Evolutionary conservation across 805 yeast species (phyloP).

Genomic region (Metschnikowia dekortorum): DNA sequence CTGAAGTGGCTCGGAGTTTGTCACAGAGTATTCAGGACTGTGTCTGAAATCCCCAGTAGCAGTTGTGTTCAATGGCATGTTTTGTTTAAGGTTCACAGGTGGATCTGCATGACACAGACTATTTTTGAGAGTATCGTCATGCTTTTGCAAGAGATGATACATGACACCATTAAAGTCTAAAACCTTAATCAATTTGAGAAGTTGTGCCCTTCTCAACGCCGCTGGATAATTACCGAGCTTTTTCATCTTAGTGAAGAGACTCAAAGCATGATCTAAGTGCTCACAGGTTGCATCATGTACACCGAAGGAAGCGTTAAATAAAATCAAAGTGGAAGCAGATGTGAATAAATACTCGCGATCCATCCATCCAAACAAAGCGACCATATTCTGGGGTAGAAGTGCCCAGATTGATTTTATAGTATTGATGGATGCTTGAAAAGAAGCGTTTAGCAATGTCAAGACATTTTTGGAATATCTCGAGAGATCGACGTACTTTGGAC

Average conservation of each 20-base stretch:
- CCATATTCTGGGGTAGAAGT: constrained; percentile 69
- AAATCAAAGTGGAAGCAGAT: constrained; percentile 65
- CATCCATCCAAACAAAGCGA: constrained; percentile 85
- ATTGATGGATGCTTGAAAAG: constrained; percentile 76
- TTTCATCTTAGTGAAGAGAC: constrained; percentile 69
- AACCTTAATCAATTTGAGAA: constrained; percentile 58
- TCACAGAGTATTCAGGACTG: constrained; percentile 9
- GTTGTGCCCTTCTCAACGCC: constrained; percentile 65
- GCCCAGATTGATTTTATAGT: constrained; percentile 73
- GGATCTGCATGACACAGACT: constrained; percentile 1
- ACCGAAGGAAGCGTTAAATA: constrained; percentile 78
- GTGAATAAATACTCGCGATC: constrained; percentile 79
- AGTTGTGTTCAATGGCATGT: constrained; percentile 1
- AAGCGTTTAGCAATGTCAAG: constrained; percentile 65
- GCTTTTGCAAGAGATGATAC: constrained; percentile 52
- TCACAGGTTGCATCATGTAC: constrained; percentile 70
- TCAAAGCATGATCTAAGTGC: constrained; percentile 69
- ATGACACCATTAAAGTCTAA: constrained; percentile 67
- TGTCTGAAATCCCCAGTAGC: constrained; percentile 8
- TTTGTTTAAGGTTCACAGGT: constrained; percentile 10
- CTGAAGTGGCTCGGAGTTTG: constrained; percentile 17
- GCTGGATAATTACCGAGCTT: constrained; percentile 79
- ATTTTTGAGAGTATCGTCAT: constrained; percentile 41
- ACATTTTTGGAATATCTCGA: constrained; percentile 65
- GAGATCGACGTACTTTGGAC: constrained; percentile 56